Evolutionary conservation across 495 filamentous ascomycete species (phyloP).

Genomic region (Podospora pseudoanserina): DNA sequence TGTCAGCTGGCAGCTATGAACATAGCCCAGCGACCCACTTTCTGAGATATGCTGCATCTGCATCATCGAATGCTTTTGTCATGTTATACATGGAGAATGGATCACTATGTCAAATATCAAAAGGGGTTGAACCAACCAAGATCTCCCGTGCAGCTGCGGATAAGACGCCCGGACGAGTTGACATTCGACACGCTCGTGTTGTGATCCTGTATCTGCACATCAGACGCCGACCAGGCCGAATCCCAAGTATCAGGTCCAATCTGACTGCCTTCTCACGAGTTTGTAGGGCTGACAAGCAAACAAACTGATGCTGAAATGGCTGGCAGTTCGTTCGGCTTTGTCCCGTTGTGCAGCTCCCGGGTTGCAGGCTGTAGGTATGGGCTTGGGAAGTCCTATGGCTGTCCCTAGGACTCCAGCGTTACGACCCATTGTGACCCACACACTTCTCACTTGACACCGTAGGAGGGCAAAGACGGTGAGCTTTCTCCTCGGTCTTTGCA

Average conservation of each 20-base stretch:
- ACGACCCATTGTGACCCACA: conserved; percentile 8
- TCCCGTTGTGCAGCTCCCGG: neutral
- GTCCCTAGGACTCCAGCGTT: conserved; percentile 4
- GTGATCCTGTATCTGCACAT: neutral
- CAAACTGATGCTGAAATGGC: neutral
- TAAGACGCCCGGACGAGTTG: neutral
- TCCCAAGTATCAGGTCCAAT: conserved; percentile 1
- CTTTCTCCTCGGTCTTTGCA: neutral
- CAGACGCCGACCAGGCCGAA: neutral
- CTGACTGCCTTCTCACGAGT: neutral
- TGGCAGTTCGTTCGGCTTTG: neutral
- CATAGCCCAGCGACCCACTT: neutral
- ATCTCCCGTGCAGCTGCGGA: neutral
- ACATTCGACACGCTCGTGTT: conserved; percentile 3
- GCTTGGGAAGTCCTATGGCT: conserved; percentile 9
- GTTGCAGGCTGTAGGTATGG: conserved; percentile 1
- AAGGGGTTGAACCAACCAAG: neutral
- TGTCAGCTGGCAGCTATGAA: conserved; percentile 14
- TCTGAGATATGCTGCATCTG: neutral
- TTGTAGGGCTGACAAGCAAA: neutral
- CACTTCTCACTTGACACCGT: neutral
- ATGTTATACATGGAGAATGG: too few species aligned
- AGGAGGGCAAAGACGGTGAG: neutral
- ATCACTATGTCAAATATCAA: too few species aligned
- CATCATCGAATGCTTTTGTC: neutral